Base-by-base conservation (phyloP, 1,284 basidiomycete species). In the Rhodotorula sp. region DNA sequence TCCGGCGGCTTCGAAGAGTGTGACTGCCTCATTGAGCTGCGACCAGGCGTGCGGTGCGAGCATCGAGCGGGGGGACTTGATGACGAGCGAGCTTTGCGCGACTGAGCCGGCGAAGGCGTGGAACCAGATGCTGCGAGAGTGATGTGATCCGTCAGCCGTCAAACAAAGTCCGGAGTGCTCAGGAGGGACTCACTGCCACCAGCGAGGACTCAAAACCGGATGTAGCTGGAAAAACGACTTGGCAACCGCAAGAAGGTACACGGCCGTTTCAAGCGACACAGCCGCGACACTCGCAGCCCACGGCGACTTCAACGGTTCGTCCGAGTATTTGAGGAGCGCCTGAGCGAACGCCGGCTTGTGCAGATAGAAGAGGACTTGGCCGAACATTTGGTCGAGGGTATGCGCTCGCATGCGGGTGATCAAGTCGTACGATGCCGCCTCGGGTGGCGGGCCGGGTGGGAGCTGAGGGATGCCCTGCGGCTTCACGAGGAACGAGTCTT, bases 171-270 rank as follows among this genome's bases (percentile, higher is more conserved):
- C 48, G 52, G 4, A 47, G 22, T 8, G 27, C 20, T 11, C 10
- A 22, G 52, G n/a, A n/a, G n/a, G n/a, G 17, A 64, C 68, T n/a
- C 29, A 70, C 68, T 76, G 71, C 75, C 76, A 76, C 74, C 74
- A 76, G 7, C 74, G 64, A 30, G 74, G 61, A 27, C 61, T 60
- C 11, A 71, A 39, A 2, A 70, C 66, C 0, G 76, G 76, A 39
- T 76, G 66, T 1, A 72, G 44, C 8, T 29, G 36, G 53, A 62
- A 64, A 64, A 72, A 75, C 20, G 61, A 62, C 32, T 70, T 66
- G 20, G 74, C 74, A 36, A 76, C 59, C 19, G 70, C 71, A 57
- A 76, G 62, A 13, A 76, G 66, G 58, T 74, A 75, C 7, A 68
- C 64, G 17, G 66, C 69, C 1, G 76, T 71, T 52, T 76, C 76